phyloP scores from a whole-genome alignment of 441 rosid species.

The Sinapis alba region DNA sequence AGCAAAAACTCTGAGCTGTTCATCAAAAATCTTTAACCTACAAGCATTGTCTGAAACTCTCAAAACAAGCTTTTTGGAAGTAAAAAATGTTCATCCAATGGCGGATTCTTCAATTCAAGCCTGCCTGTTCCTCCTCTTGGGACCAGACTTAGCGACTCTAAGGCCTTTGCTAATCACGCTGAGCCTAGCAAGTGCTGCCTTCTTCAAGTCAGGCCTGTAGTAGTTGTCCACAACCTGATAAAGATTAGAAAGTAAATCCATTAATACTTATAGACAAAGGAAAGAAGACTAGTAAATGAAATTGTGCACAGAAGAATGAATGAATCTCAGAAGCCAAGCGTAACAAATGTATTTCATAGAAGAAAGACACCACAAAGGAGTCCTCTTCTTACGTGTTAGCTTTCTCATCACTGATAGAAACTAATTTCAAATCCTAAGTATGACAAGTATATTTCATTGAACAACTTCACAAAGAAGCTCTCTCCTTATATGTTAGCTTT shows the following conservation, averaged over 20 bases:
- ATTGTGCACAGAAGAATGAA: background rate
- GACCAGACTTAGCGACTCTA: conserved; percentile 83
- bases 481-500: conserved; percentile 41
- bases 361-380: conserved; percentile 42
- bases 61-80: conserved; percentile 1
- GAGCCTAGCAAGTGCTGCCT: conserved; percentile 91
- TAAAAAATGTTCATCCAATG: background rate
- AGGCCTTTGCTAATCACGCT: conserved; percentile 76
- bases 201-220: conserved; percentile 90
- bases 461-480: background rate
- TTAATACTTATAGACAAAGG: background rate
- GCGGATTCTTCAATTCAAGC: conserved; percentile 30
- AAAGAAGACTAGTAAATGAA: background rate
- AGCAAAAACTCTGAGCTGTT: conserved; percentile 18
- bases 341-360: conserved; percentile 58
- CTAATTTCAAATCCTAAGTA: background rate
- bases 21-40: conserved; percentile 16
- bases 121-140: conserved; percentile 88
- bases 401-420: conserved; percentile 37
- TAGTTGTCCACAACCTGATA: conserved; percentile 74
- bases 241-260: background rate
- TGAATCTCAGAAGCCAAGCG: conserved; percentile 53
- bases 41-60: conserved; percentile 13
- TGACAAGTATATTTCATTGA: conserved; percentile 51
- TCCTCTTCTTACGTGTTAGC: conserved; percentile 40